phyloP scores from a whole-genome alignment of 331 rosid genomes.

The Erythrophleum ivorense region DNA sequence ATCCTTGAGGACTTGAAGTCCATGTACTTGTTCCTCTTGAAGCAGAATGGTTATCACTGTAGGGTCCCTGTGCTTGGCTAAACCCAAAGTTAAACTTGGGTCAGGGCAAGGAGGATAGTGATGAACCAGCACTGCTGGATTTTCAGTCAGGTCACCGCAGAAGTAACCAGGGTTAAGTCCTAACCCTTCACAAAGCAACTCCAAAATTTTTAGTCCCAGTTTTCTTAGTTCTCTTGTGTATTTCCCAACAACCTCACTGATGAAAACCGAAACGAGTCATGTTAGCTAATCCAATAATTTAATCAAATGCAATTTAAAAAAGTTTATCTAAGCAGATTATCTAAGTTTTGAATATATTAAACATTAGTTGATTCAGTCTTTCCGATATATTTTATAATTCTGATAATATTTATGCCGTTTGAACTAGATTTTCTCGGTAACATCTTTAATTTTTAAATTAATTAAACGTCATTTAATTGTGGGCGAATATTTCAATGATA shows the following conservation, averaged over 20 bases:
- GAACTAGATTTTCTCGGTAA: background rate
- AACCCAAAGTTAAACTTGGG: conserved; percentile 67
- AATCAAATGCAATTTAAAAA: background rate
- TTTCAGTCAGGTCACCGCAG: conserved; percentile 44
- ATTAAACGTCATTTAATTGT: background rate
- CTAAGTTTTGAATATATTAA: too few relatives aligned
- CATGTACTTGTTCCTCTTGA: conserved; percentile 49
- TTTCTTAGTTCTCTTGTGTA: conserved; percentile 46
- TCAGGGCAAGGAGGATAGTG: conserved; percentile 81
- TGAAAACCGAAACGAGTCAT: background rate
- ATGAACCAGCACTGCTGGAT: conserved; percentile 51
- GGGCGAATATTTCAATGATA: background rate
- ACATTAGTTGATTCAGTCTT: background rate
- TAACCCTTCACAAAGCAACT: conserved; percentile 57
- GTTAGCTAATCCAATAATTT: background rate
- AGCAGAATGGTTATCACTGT: conserved; percentile 61
- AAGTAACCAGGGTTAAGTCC: conserved; percentile 48
- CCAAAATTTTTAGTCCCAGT: conserved; percentile 48
- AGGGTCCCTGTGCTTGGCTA: conserved; percentile 64
- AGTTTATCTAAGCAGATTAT: background rate
- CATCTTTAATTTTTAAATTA: background rate
- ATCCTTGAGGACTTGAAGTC: conserved; percentile 70
- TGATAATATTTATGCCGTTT: background rate
- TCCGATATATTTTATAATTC: background rate
- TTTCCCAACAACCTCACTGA: conserved; percentile 54